A percentile compares a stretch with the other conserved stretches of the same genome.
Conservation (phyloP, 1,284 basidiomycete species). For the Mycena citricolor region DNA sequence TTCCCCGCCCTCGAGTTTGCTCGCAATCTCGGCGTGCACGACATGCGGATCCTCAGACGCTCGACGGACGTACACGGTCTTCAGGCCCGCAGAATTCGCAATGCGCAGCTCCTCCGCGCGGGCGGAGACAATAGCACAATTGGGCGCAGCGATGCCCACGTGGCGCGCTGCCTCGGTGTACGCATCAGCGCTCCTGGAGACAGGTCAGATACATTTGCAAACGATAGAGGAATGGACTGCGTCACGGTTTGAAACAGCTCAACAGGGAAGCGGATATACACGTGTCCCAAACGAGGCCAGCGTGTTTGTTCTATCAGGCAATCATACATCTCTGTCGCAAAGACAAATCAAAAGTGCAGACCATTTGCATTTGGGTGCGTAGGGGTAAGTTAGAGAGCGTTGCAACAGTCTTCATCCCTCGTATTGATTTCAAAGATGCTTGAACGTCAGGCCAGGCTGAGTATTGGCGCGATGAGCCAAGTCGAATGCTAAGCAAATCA, state of each 20-base stretch:
- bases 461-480: no score
- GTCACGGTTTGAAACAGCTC: conserved; percentile 24
- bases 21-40: conserved; percentile 9
- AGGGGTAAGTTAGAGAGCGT: conserved; percentile 58
- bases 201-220: neutral
- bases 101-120: conserved; percentile 13
- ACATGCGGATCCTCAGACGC: conserved; percentile 20
- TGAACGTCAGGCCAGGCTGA: conserved; percentile 17
- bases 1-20: conserved; percentile 21
- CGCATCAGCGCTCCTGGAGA: conserved; percentile 9
- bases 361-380: conserved; percentile 19
- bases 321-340: neutral
- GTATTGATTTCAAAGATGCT: conserved; percentile 16
- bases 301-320: conserved; percentile 25
- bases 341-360: neutral
- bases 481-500: no score
- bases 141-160: conserved; percentile 11
- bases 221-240: neutral
- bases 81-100: conserved; percentile 15
- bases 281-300: conserved; percentile 21
- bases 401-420: conserved; percentile 40
- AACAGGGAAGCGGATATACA: conserved; percentile 17
- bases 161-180: conserved; percentile 16
- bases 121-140: conserved; percentile 19
- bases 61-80: conserved; percentile 20